These are phyloP conservation scores for Dillenia turbinata DNA, from an alignment of 164 flowering plant genomes.

Conservation along the genomic window DNA sequence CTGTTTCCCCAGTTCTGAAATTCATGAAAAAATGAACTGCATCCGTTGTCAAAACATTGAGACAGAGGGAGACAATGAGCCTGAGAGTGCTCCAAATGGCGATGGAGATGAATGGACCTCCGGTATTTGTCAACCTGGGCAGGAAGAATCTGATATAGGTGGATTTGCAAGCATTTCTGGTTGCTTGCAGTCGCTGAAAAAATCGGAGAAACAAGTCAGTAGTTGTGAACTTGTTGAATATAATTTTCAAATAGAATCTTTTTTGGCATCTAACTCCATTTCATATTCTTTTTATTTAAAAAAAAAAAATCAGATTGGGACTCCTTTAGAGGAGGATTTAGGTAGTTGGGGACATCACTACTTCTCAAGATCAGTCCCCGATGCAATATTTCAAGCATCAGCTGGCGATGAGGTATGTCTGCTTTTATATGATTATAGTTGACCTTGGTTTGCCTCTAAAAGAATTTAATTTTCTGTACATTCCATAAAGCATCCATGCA, in stretches of 20 bases:
- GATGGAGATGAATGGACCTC: conserved; percentile 15
- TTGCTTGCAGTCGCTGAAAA: conserved; percentile 55
- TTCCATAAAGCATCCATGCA: too few relatives aligned
- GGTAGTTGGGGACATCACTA: conserved; percentile 93
- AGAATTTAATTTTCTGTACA: too few relatives aligned
- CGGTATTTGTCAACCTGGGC: conserved; percentile 19
- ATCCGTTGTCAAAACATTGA: conserved; percentile 51
- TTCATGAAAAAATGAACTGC: conserved; percentile 92
- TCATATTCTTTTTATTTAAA: too few relatives aligned
- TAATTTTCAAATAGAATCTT: too few relatives aligned
- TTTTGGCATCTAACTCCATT: too few relatives aligned
- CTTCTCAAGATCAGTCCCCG: conserved; percentile 71
- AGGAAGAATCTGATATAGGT: conserved; percentile 62
- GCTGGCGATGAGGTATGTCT: conserved; percentile 87
- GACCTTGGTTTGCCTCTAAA: too few relatives aligned
- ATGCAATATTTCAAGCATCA: conserved; percentile 79
- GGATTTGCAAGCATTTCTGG: conserved; percentile 84
- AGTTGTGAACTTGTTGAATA: too few relatives aligned
- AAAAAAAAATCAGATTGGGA: conserved; percentile 53
- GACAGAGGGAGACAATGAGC: conserved; percentile 7
- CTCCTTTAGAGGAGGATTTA: conserved; percentile 88
- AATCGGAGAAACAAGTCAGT: conserved; percentile 81
- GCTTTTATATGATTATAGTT: not conserved
- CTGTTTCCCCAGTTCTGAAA: conserved; percentile 58
- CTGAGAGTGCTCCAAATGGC: conserved; percentile 19